Base-by-base conservation (phyloP, 331 rosid genomes). In the Acacia pycnantha region DNA sequence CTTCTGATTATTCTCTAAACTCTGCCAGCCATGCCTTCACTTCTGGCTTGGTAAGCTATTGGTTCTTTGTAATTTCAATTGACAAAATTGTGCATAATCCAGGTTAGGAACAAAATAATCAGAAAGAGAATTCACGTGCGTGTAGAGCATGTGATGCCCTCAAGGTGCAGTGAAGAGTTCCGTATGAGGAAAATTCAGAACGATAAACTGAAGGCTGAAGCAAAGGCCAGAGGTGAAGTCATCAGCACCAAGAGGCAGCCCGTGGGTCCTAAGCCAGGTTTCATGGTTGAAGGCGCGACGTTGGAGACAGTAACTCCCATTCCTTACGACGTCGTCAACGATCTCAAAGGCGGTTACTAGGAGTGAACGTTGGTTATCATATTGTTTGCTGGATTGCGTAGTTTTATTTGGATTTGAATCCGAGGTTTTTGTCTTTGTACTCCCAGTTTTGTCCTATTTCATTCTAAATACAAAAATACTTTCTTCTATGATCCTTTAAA, bases 191-290 rank as follows among this genome's bases (percentile, higher is more conserved):
- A 90, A 85, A 22, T 88, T 1, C 79, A 89, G 89, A 94, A 94
- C 0, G 98, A 94, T 18, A 51, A 92, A 69, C 74, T 89, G 24
- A 94, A 94, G 88, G 94, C 92, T 3, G 94, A 83, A 40, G 98
- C 98, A 5, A 94, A 94, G 88, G 90, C 87, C 0, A 89, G 56
- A 75, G 97, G 98, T 0, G 91, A 82, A 69, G 81, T 83, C 11
- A 90, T 94, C 18, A 88, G 97, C 89, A 94, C 98, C 29, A 94
- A 94, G 92, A 90, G 98, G 51, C 90, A 89, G 84, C 97, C 98
- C 0, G 81, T 76, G 71, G 98, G 98, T 4, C 98, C 98, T 0
- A 94, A 94, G 73, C 97, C 98, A 0, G 98, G 98, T n/a, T 94
- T 92, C 85, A 94, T 77, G 97, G 97, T 94, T 3, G 97, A 92